Evolutionary conservation across 2,329 filamentous ascomycete genomes (phyloP), one percentile per base, ranked within the genome.

Genomic region (Calcarisporium arbuscula): DNA sequence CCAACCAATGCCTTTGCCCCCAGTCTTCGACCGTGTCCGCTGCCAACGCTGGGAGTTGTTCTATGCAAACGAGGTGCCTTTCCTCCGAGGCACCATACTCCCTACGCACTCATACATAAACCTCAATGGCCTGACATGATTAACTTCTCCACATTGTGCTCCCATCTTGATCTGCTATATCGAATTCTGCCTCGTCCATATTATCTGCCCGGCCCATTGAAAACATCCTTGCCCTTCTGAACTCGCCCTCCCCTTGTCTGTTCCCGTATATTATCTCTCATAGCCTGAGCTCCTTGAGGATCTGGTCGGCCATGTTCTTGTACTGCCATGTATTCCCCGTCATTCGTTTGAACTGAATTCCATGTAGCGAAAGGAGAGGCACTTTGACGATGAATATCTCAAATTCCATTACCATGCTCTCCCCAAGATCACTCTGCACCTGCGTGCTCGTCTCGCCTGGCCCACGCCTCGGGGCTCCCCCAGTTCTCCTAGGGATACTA

Each of bases 351-450:
- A 98, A 98, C 58, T 96, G 92, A 42, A 98, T 89, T 31, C 92
- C 92, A 54, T 98, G 90, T 38, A 98, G 65, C 27, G 84, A 88
- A 41, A 98, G 78, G 33, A 98, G 67, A 10, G 92, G 92, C 18
- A 98, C 88, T 64, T 98, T 98, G 56, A 98, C 92, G 48, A 98
- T 92, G 47, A 95, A 80, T 43, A 96, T 95, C 57, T 98, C 92
- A 54, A 96, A 98, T 44, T 85, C 80, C 34, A 96, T 67, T 25
- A 85, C 72, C 73, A 94, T 81, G 59, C 78, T 90, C 38, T 79
- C 82, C 4, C 88, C 89, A 19, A 94, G 74, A 50, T 95, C 90
- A 47, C 78, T 90, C 56, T 94, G 87, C 17, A 95, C 88, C 40
- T 92, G 86, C 4, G 89, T 95, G 32, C 81, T 88, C 17, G 88